phyloP scores from a whole-genome alignment of 2,329 filamentous ascomycete genomes.

The Calonectria naviculata region DNA sequence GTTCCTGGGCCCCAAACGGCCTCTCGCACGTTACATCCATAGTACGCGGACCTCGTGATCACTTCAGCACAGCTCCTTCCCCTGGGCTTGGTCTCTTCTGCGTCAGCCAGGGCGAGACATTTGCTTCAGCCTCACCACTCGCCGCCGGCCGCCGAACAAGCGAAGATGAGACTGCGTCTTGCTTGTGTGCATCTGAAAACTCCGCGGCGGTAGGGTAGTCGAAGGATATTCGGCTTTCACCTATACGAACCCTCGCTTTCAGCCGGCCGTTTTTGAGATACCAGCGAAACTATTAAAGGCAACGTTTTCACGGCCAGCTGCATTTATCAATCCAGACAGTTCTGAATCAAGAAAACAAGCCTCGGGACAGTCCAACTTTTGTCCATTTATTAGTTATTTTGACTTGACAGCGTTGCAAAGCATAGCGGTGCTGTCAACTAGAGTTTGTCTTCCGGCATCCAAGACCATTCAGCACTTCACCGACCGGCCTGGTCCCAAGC shows the following conservation, averaged over 20 bases:
- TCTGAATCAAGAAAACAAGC: neutral
- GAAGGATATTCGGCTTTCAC: neutral
- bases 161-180: slow-evolving; percentile 1
- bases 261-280: neutral
- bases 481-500: neutral
- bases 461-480: neutral
- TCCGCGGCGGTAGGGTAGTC: neutral
- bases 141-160: slow-evolving; percentile 16
- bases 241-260: neutral
- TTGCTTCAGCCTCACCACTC: neutral
- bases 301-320: neutral
- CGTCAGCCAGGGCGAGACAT: neutral
- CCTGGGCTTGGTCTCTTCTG: neutral
- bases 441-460: neutral
- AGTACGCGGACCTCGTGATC: neutral
- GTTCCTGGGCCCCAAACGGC: neutral
- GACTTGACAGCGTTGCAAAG: neutral
- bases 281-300: neutral
- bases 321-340: neutral
- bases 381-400: neutral
- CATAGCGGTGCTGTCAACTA: neutral
- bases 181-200: neutral
- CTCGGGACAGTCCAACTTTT: neutral
- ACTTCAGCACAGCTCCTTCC: neutral
- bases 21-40: neutral